Percentiles rank a stretch among this genome's conserved stretches.
These are phyloP conservation scores for Gyrodon lividus DNA, from an alignment of 768 basidiomycete species.

Conservation along the genomic window DNA sequence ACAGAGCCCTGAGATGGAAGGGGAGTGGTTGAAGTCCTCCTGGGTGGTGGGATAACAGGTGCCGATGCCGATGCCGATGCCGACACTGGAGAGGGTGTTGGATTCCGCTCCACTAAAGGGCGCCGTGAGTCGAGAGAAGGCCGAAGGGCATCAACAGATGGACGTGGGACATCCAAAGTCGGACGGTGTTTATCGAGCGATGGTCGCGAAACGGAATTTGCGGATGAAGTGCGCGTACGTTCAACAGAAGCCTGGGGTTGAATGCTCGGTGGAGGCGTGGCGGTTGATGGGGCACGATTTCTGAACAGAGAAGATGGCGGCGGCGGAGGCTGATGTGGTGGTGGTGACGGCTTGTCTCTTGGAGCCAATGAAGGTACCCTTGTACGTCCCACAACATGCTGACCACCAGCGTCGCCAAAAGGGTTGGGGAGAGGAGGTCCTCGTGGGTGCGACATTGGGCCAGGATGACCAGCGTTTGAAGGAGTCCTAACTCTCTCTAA, in stretches of 20 bases:
- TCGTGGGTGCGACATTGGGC: slow-evolving; percentile 9
- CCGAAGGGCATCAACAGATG: slow-evolving; percentile 11
- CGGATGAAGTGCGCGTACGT: slow-evolving; percentile 15
- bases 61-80: background rate
- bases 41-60: slow-evolving; percentile 9
- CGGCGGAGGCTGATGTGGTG: slow-evolving; percentile 1
- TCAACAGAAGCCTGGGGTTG: slow-evolving; percentile 17
- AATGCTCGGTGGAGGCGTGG: slow-evolving; percentile 6
- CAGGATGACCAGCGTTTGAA: slow-evolving; percentile 12
- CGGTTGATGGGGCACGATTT: slow-evolving; percentile 10
- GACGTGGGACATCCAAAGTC: slow-evolving; percentile 18
- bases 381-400: slow-evolving; percentile 14
- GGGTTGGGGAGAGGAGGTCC: slow-evolving; percentile 8
- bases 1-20: slow-evolving; percentile 6
- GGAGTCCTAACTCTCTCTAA: slow-evolving; percentile 20
- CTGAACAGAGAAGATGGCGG: slow-evolving; percentile 8
- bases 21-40: slow-evolving; percentile 10
- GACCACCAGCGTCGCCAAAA: slow-evolving; percentile 9
- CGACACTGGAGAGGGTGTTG: background rate
- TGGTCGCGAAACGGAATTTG: slow-evolving; percentile 10
- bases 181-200: slow-evolving; percentile 16
- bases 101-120: slow-evolving; percentile 1
- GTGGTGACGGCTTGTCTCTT: slow-evolving; percentile 11
- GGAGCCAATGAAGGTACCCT: slow-evolving; percentile 11
- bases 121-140: slow-evolving; percentile 16